Conservation (phyloP, 2,329 filamentous ascomycete species). For the Apiospora malaysiana region DNA sequence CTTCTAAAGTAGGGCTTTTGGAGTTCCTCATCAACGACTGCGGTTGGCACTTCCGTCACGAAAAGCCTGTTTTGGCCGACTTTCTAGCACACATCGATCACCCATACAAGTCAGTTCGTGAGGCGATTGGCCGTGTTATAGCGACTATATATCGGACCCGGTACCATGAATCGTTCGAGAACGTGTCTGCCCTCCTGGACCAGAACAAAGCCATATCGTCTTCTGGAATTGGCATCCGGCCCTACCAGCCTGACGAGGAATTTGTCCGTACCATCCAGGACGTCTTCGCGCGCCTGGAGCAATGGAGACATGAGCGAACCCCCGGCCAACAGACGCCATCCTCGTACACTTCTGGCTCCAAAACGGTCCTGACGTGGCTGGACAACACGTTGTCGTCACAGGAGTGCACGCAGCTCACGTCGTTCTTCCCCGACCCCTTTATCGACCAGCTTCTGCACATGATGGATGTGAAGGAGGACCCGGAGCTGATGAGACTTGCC, state of each 20-base stretch:
- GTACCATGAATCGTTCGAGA: constrained; percentile 91
- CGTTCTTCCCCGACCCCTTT: constrained; percentile 88
- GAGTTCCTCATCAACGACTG: constrained; percentile 86
- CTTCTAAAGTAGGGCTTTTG: constrained; percentile 90
- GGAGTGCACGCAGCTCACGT: constrained; percentile 88
- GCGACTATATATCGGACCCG: constrained; percentile 87
- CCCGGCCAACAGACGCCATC: constrained; percentile 93
- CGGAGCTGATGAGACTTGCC: constrained; percentile 89
- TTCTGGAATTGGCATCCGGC: constrained; percentile 82
- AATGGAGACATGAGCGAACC: constrained; percentile 83
- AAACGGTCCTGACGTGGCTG: constrained; percentile 94
- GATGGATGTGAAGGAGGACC: constrained; percentile 99
- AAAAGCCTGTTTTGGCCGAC: constrained; percentile 85
- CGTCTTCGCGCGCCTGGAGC: constrained; percentile 80
- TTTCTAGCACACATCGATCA: constrained; percentile 93
- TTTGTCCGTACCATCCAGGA: constrained; percentile 74
- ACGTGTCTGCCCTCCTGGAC: constrained; percentile 76
- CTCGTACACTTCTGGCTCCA: constrained; percentile 92
- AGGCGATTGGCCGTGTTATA: constrained; percentile 90
- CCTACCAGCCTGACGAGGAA: constrained; percentile 79
- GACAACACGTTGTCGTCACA: constrained; percentile 89
- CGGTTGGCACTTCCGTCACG: constrained; percentile 95
- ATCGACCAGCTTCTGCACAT: constrained; percentile 96
- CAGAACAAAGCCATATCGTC: constrained; percentile 77
- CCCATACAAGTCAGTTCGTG: constrained; percentile 95